These are phyloP conservation scores for Citrus sinensis DNA, from an alignment of 345 rosid genomes.

Conservation along the genomic window DNA sequence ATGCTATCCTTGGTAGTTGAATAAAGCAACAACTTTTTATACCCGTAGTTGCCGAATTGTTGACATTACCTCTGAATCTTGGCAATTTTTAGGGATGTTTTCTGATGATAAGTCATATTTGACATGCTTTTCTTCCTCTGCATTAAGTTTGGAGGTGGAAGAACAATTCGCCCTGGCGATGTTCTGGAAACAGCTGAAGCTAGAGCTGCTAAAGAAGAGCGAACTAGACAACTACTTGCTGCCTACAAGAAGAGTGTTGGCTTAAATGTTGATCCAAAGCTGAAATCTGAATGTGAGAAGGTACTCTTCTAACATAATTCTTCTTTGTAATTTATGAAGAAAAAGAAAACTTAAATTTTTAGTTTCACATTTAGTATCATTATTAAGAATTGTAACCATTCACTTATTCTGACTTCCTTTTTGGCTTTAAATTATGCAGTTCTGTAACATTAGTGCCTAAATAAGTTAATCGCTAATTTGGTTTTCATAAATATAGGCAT, in stretches of 20 bases:
- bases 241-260: slow-evolving; percentile 70
- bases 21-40: background rate
- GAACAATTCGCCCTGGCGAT: slow-evolving; percentile 74
- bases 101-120: slow-evolving; percentile 1
- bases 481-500: slow-evolving; percentile 39
- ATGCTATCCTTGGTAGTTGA: background rate
- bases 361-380: background rate
- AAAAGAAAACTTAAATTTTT: background rate
- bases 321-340: background rate
- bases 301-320: slow-evolving; percentile 28
- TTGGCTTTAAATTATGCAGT: background rate
- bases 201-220: slow-evolving; percentile 62
- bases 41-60: background rate
- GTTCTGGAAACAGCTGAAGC: slow-evolving; percentile 72
- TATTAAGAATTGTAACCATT: background rate
- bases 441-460: background rate
- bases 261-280: slow-evolving; percentile 62
- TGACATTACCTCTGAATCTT: slow-evolving; percentile 1
- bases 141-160: slow-evolving; percentile 84
- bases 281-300: slow-evolving; percentile 79
- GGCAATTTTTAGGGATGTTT: background rate
- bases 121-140: slow-evolving; percentile 13
- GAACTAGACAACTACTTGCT: slow-evolving; percentile 55
- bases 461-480: slow-evolving; percentile 9
- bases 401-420: background rate